Percentiles rank a stretch among this genome's conserved stretches.
phyloP scores from a whole-genome alignment of 352 stramenopile genomes.

The Phytophthora macrochlamydospora region DNA sequence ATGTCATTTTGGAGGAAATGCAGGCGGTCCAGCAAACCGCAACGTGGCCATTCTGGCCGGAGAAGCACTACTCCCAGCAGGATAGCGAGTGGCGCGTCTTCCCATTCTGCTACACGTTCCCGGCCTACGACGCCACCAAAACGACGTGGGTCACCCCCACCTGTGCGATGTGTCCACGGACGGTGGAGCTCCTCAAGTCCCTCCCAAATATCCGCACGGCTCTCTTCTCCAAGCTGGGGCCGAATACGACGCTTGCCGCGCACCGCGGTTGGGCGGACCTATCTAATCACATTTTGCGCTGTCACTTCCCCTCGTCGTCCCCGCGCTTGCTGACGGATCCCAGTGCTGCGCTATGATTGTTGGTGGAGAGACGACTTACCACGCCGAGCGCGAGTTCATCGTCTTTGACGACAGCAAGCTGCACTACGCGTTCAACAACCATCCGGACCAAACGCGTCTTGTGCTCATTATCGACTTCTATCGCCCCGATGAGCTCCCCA shows the following conservation, averaged over 20 bases:
- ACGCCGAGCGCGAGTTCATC: slow-evolving; percentile 79
- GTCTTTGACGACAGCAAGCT: slow-evolving; percentile 94
- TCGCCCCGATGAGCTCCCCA: slow-evolving; percentile 77
- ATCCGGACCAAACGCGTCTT: slow-evolving; percentile 62
- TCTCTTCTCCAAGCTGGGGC: slow-evolving; percentile 90
- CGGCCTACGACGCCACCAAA: slow-evolving; percentile 83
- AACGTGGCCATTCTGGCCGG: slow-evolving; percentile 84
- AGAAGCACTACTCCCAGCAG: slow-evolving; percentile 82
- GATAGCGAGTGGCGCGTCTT: slow-evolving; percentile 87
- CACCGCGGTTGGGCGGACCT: slow-evolving; percentile 90
- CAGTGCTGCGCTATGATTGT: slow-evolving; percentile 83
- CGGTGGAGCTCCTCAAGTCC: slow-evolving; percentile 62
- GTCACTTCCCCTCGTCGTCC: slow-evolving; percentile 78
- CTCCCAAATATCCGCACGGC: slow-evolving; percentile 82
- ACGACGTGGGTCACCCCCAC: slow-evolving; percentile 83
- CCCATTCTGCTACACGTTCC: slow-evolving; percentile 92
- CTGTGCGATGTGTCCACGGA: slow-evolving; percentile 80
- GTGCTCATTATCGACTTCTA: slow-evolving; percentile 92
- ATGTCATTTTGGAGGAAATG: slow-evolving; percentile 84
- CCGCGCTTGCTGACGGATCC: slow-evolving; percentile 53
- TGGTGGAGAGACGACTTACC: slow-evolving; percentile 66
- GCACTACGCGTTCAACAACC: slow-evolving; percentile 88
- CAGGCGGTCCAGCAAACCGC: slow-evolving; percentile 51
- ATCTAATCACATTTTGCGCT: slow-evolving; percentile 89
- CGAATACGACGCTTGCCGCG: slow-evolving; percentile 69